A percentile compares a stretch with the other conserved stretches of the same genome.
phyloP scores from a whole-genome alignment of 192 early-diverging fungal species.

The Gigaspora rosea region DNA sequence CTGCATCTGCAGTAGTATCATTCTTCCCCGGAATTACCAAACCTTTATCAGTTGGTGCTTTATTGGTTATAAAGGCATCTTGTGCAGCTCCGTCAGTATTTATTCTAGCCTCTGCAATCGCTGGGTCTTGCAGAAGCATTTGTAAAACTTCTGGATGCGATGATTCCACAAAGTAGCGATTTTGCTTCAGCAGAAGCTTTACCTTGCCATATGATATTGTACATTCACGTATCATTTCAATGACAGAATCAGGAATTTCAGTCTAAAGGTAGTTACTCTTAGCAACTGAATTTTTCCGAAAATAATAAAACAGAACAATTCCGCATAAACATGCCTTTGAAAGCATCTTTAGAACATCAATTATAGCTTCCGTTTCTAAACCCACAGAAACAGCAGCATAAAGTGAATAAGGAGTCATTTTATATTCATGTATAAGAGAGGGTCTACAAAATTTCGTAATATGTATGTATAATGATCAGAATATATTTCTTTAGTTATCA shows the following conservation, averaged over 20 bases:
- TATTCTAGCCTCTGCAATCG: constrained; percentile 70
- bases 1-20: constrained; percentile 40
- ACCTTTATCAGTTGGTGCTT: constrained; percentile 67
- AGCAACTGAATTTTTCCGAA: background rate
- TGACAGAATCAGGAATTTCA: constrained; percentile 64
- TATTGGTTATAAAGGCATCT: constrained; percentile 56
- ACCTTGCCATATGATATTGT: constrained; percentile 94
- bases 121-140: constrained; percentile 72
- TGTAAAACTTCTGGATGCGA: constrained; percentile 80
- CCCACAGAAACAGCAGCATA: constrained; percentile 99
- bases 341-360: constrained; percentile 85
- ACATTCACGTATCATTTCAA: constrained; percentile 74
- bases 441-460: constrained; percentile 45
- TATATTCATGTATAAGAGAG: constrained; percentile 88
- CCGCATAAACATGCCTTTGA: constrained; percentile 75
- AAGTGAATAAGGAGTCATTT: constrained; percentile 90
- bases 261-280: background rate
- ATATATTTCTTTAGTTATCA: background rate
- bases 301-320: background rate
- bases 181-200: constrained; percentile 94
- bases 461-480: background rate
- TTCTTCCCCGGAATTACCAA: constrained; percentile 65
- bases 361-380: constrained; percentile 87
- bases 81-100: constrained; percentile 37
- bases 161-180: constrained; percentile 92